Conservation (phyloP, 2,329 filamentous ascomycete species). For the Alternaria incomplexa region DNA sequence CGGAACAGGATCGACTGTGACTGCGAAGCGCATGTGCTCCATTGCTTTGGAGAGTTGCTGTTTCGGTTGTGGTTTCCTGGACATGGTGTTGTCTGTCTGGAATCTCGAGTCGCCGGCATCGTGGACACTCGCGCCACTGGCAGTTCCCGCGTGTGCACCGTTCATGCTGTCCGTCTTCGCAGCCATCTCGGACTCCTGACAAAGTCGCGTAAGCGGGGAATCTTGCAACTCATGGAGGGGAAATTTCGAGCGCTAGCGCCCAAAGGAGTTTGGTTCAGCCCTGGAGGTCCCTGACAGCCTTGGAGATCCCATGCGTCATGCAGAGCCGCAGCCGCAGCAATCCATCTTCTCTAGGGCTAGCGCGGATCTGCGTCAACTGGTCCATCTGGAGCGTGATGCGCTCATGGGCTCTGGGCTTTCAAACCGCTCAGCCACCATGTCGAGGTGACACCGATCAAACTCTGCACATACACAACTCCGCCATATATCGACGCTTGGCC, state of each 20-base stretch:
- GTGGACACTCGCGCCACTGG: constrained; percentile 4
- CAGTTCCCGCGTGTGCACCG: constrained; percentile 5
- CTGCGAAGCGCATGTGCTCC: constrained; percentile 59
- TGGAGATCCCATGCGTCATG: constrained; percentile 13
- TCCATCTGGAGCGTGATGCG: constrained; percentile 11
- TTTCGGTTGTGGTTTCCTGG: constrained; percentile 41
- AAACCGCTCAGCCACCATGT: constrained; percentile 18
- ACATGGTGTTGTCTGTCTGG: constrained; percentile 41
- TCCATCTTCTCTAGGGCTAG: constrained; percentile 13
- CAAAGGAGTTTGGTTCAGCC: constrained; percentile 11
- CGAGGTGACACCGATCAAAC: constrained; percentile 15
- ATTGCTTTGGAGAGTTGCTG: constrained; percentile 59
- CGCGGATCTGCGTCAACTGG: constrained; percentile 10
- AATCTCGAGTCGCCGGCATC: constrained; percentile 25
- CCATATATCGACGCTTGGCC: neutral
- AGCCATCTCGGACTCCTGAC: constrained; percentile 20
- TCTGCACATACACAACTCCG: neutral
- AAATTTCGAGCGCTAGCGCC: constrained; percentile 15
- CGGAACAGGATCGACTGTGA: constrained; percentile 50
- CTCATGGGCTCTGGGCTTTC: neutral
- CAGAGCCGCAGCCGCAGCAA: constrained; percentile 22
- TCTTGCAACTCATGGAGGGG: constrained; percentile 15
- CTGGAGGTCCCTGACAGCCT: constrained; percentile 21
- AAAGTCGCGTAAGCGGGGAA: constrained; percentile 6
- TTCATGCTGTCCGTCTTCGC: constrained; percentile 14